Evolutionary conservation across 495 filamentous ascomycete genomes (phyloP).

Genomic region (Polyplosphaeria fusca): DNA sequence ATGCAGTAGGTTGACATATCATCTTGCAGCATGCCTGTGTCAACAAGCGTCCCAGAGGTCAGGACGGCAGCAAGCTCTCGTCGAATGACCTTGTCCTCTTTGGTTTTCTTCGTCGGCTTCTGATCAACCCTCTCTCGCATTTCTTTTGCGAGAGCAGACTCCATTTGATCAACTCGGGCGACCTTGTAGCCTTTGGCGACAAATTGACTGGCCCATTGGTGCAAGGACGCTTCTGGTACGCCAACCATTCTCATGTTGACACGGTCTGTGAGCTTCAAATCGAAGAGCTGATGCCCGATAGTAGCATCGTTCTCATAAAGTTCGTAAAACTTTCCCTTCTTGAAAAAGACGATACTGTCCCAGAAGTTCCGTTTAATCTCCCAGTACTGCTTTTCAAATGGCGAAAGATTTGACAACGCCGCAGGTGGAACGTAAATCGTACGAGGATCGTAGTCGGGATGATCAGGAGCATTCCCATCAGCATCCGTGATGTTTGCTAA

Average conservation of each 20-base stretch:
- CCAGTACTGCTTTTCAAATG: conserved; percentile 99
- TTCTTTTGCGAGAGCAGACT: conserved; percentile 92
- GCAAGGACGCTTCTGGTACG: conserved; percentile 83
- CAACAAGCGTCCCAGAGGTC: conserved; percentile 88
- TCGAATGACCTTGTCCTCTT: conserved; percentile 85
- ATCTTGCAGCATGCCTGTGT: conserved; percentile 94
- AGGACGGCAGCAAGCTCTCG: conserved; percentile 88
- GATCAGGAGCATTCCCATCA: conserved; percentile 71
- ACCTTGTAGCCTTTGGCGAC: conserved; percentile 95
- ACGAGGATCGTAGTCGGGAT: conserved; percentile 89
- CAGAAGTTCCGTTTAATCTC: conserved; percentile 98
- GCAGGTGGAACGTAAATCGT: conserved; percentile 81
- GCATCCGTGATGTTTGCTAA: conserved; percentile 79
- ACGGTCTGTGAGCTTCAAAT: conserved; percentile 94
- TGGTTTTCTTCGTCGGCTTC: conserved; percentile 53
- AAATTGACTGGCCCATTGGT: conserved; percentile 93
- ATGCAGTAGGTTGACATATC: conserved; percentile 97
- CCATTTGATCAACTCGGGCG: conserved; percentile 91
- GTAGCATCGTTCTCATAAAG: conserved; percentile 98
- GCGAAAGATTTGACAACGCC: conserved; percentile 74
- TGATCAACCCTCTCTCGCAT: conserved; percentile 80
- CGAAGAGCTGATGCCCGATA: conserved; percentile 94
- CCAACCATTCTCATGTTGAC: conserved; percentile 99
- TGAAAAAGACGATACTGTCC: conserved; percentile 99
- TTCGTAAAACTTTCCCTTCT: conserved; percentile 99